phyloP scores from a whole-genome alignment of 2,329 filamentous ascomycete species.

The Conoideocrella luteorostrata region DNA sequence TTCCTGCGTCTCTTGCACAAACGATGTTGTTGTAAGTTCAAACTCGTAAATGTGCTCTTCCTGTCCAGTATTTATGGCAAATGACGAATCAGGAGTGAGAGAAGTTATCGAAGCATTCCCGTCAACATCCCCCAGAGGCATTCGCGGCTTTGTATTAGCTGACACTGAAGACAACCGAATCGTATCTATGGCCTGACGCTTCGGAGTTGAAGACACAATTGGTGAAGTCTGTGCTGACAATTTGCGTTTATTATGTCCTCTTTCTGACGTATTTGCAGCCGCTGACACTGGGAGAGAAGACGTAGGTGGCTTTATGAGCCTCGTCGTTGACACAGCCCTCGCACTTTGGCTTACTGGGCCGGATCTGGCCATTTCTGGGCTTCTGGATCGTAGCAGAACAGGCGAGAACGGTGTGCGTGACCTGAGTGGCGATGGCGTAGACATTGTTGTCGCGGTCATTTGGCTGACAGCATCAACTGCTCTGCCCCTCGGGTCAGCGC shows the following conservation, averaged over 20 bases:
- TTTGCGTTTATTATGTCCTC: constrained; percentile 10
- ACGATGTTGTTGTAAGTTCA: background rate
- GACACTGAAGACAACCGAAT: background rate
- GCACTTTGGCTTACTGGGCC: background rate
- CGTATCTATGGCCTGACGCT: constrained; percentile 9
- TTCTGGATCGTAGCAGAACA: background rate
- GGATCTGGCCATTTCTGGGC: background rate
- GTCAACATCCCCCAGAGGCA: constrained; percentile 17
- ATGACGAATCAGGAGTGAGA: background rate
- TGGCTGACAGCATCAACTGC: constrained; percentile 40
- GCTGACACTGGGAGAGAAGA: constrained; percentile 7
- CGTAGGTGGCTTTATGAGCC: constrained; percentile 11
- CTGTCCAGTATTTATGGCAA: background rate
- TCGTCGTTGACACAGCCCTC: background rate
- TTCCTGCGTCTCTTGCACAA: background rate
- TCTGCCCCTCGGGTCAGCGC: constrained; percentile 40
- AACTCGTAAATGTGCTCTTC: background rate
- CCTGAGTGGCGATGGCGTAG: constrained; percentile 26
- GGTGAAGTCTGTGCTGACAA: background rate
- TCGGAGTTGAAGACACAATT: constrained; percentile 10
- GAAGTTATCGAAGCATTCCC: constrained; percentile 15
- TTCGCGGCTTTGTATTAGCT: constrained; percentile 8
- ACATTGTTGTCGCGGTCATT: constrained; percentile 32
- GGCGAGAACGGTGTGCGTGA: constrained; percentile 2
- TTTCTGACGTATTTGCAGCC: background rate